phyloP scores from a whole-genome alignment of 352 stramenopile genomes.

The Globisporangium apiculatum region DNA sequence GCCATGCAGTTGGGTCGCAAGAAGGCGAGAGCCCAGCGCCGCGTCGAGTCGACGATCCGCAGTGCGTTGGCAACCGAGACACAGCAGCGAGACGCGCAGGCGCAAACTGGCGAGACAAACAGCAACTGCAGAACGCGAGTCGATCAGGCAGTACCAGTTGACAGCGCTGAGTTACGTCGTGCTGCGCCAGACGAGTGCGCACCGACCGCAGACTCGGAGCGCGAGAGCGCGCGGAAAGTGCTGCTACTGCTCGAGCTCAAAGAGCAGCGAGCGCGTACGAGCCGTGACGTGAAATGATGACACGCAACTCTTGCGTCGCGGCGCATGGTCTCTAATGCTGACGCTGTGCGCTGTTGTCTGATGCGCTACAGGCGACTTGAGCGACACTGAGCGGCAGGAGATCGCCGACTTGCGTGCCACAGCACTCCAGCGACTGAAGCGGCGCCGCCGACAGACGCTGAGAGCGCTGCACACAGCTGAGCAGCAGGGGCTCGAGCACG shows the following conservation, averaged over 20 bases:
- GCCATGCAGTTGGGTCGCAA: conserved; percentile 8
- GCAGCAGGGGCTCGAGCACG: background rate
- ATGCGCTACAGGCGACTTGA: conserved; percentile 3
- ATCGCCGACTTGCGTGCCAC: background rate
- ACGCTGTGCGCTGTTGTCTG: background rate
- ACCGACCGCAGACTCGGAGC: background rate
- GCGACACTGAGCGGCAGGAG: conserved; percentile 2
- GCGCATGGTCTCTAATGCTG: background rate
- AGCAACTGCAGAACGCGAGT: background rate
- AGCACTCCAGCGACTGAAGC: conserved; percentile 5
- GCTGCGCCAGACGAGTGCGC: background rate
- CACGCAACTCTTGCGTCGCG: no score
- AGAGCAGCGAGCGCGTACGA: conserved; percentile 11
- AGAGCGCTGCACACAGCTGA: background rate
- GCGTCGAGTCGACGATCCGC: conserved; percentile 5
- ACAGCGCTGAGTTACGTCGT: background rate
- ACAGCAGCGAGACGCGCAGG: no score
- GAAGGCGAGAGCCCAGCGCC: conserved; percentile 7
- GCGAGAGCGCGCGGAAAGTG: conserved; percentile 13
- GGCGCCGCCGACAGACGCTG: background rate
- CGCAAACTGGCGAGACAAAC: no score
- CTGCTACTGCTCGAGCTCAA: conserved; percentile 15
- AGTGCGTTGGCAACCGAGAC: background rate
- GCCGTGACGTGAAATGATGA: background rate
- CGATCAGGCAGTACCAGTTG: background rate